Conservation (phyloP, 371 early-diverging fungal genomes). For the Rhizopus arrhizus region DNA sequence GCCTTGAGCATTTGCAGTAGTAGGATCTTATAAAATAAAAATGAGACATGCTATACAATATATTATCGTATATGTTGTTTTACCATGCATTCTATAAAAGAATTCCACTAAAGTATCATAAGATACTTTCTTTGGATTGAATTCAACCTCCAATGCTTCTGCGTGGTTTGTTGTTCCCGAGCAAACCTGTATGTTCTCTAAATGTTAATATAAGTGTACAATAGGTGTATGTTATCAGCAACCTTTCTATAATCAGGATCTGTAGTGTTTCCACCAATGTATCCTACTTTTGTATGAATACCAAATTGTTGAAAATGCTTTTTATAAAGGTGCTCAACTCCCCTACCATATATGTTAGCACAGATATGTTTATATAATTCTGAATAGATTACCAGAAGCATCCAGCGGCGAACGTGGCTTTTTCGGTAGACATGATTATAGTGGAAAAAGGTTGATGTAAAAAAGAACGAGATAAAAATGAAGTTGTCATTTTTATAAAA, state of each 20-base stretch:
- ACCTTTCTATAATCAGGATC: conserved; percentile 69
- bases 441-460: conserved; percentile 3
- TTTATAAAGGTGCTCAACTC: conserved; percentile 82
- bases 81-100: conserved; percentile 86
- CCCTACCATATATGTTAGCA: conserved; percentile 55
- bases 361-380: background rate
- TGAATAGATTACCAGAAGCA: conserved; percentile 35
- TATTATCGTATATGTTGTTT: conserved; percentile 24
- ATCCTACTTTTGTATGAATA: conserved; percentile 77
- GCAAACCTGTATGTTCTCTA: conserved; percentile 53
- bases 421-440: conserved; percentile 10
- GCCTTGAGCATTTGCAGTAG: conserved; percentile 45
- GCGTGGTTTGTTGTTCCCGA: conserved; percentile 79
- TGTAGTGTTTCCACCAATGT: conserved; percentile 71
- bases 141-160: conserved; percentile 80
- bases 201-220: background rate
- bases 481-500: background rate
- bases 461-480: background rate
- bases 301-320: conserved; percentile 60
- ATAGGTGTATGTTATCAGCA: conserved; percentile 9
- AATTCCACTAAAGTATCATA: conserved; percentile 76
- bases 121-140: conserved; percentile 67
- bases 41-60: conserved; percentile 9
- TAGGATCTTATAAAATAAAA: conserved; percentile 30
- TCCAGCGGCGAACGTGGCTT: conserved; percentile 37